A percentile compares a stretch with the other conserved stretches of the same genome.
Evolutionary conservation across 306 rosid species (phyloP).

Genomic region (Urtica urens): DNA sequence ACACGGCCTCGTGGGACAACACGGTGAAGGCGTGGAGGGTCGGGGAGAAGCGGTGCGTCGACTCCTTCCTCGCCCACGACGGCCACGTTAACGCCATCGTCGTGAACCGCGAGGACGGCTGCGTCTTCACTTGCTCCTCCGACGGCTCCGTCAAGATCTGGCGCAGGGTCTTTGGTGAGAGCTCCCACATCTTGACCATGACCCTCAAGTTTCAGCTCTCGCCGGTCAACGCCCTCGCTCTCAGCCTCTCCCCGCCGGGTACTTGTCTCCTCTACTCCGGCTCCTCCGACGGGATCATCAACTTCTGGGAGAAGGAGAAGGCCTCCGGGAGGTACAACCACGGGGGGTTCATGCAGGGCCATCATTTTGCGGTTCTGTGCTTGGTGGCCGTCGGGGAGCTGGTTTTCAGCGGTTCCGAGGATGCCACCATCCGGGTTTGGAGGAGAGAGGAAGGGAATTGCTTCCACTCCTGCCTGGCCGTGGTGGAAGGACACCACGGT

Average conservation of each 20-base stretch:
- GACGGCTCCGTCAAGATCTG: constrained; percentile 47
- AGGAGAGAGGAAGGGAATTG: constrained; percentile 40
- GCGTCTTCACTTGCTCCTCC: constrained; percentile 48
- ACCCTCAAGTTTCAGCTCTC: constrained; percentile 38
- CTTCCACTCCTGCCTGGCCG: constrained; percentile 33
- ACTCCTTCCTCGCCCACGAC: constrained; percentile 41
- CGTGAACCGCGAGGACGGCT: constrained; percentile 42
- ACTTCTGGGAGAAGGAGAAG: constrained; percentile 45
- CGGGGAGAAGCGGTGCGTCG: constrained; percentile 31
- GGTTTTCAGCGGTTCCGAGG: constrained; percentile 37
- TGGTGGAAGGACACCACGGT: constrained; percentile 43
- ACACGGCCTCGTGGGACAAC: constrained; percentile 48
- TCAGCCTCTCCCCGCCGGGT: constrained; percentile 19
- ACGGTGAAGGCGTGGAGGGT: constrained; percentile 43
- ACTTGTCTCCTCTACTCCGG: constrained; percentile 33
- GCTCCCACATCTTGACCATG: constrained; percentile 45
- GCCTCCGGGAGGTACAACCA: constrained; percentile 36
- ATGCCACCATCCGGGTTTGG: constrained; percentile 42
- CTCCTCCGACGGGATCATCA: constrained; percentile 39
- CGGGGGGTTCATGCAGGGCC: constrained; percentile 47
- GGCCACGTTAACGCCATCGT: constrained; percentile 38
- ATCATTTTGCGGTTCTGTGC: constrained; percentile 37
- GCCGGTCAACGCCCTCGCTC: constrained; percentile 32
- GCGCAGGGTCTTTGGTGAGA: constrained; percentile 49
- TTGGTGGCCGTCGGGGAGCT: constrained; percentile 32